Conservation (phyloP, 495 filamentous ascomycete genomes). For the Staphylotrichum longicolle region DNA sequence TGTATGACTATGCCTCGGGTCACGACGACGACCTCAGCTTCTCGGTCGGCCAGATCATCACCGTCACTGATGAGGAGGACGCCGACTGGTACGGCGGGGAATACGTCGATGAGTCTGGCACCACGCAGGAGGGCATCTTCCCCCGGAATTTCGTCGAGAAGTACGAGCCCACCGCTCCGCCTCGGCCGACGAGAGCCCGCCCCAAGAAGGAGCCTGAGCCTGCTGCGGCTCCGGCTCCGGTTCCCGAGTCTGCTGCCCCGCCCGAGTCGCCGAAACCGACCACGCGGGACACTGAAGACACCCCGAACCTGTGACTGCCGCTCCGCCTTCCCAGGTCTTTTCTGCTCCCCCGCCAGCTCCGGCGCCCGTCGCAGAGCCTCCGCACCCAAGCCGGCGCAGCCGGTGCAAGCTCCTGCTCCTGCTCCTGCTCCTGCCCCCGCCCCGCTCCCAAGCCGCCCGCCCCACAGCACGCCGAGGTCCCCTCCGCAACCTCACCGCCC, state of each 20-base stretch:
- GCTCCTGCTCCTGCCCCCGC: constrained; percentile 11
- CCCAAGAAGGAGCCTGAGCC: constrained; percentile 67
- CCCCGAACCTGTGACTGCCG: constrained; percentile 27
- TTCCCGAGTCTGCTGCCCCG: constrained; percentile 63
- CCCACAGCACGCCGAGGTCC: constrained; percentile 32
- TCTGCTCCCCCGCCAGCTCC: constrained; percentile 33
- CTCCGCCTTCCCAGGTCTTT: constrained; percentile 26
- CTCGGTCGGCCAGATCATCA: constrained; percentile 80
- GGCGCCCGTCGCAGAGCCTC: constrained; percentile 32
- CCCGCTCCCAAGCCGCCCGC: constrained; percentile 24
- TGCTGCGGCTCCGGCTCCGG: constrained; percentile 49
- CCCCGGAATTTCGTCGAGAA: constrained; percentile 96
- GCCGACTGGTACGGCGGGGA: constrained; percentile 93
- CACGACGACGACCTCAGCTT: constrained; percentile 96
- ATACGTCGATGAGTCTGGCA: constrained; percentile 71
- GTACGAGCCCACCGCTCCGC: constrained; percentile 86
- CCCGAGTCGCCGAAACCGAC: constrained; percentile 43
- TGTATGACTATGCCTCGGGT: constrained; percentile 86
- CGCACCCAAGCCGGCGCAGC: constrained; percentile 39
- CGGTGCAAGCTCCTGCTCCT: constrained; percentile 43
- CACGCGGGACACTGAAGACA: constrained; percentile 34
- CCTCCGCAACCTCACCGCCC: constrained; percentile 32
- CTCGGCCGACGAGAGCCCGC: constrained; percentile 72
- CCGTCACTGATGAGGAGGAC: constrained; percentile 88
- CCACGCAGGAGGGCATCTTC: constrained; percentile 84